Base-by-base conservation (phyloP, 495 filamentous ascomycete genomes). In the Podospora pseudopauciseta region DNA sequence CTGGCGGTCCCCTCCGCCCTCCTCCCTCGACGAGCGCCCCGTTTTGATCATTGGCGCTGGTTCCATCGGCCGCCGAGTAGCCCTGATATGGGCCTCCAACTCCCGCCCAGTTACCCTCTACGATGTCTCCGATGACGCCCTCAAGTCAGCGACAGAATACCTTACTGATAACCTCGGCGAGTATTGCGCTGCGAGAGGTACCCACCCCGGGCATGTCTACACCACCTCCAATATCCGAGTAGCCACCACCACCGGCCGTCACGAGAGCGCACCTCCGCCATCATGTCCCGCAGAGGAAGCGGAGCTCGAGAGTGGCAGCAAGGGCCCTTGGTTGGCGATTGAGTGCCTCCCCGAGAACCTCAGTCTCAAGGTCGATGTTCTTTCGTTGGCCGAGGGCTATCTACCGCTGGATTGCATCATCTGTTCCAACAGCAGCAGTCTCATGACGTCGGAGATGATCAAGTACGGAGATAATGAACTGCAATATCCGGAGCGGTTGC, bases 281-380 rank as follows among this genome's bases (percentile, higher is more conserved):
- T 4, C 34, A 9, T 63, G 63, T 20, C 58, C 69, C 13, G 65
- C 69, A 11, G 64, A 65, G 3, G 66, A 72, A 30, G 30, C 26
- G 27, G 76, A 79, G 75, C 71, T 79, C 61, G 39, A 76, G 59
- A 64, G 77, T 65, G 74, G 72, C 26, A 55, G 66, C 44, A 67
- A 73, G 1, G 71, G 71, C 2, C 80, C 76, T 3, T 86, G 79
- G 80, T 77, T 86, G 54, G 82, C 84, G n/a, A 82, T 89, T 65
- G 86, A 89, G 67, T 84, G 83, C 23, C 81, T 88, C 0, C 86
- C 86, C 1, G 86, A 88, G 74, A 81, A 80, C 23, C 70, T 86
- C 9, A 72, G 79, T 13, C 72, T 86, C 62, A 89, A 88, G 75
- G 81, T 82, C 11, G 73, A 74, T 19, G 79, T 81, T 2, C 79